Evolutionary conservation across 768 basidiomycete species (phyloP).

Genomic region (Leccinum longicurvipes): DNA sequence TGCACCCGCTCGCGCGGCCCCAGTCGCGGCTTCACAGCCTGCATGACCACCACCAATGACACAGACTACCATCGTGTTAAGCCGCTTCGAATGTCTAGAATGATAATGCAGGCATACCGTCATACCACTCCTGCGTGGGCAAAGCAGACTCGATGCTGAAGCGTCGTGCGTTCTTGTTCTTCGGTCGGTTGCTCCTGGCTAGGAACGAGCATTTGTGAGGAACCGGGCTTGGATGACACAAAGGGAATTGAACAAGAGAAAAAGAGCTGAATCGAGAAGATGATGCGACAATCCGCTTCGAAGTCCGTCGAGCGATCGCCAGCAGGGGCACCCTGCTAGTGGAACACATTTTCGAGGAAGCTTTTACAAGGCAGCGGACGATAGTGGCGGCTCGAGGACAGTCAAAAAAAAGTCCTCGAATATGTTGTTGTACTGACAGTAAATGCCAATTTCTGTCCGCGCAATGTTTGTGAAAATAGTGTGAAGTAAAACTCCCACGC

Average conservation of each 20-base stretch:
- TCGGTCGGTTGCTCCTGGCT: background rate
- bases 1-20: slow-evolving; percentile 79
- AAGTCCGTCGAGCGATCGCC: slow-evolving; percentile 6
- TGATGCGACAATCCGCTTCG: background rate
- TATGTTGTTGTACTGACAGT: background rate
- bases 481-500: slow-evolving; percentile 9
- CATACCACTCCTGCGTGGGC: slow-evolving; percentile 13
- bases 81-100: slow-evolving; percentile 24
- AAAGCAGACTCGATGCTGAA: background rate
- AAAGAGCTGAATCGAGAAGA: background rate
- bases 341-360: background rate
- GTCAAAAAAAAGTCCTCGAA: background rate
- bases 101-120: slow-evolving; percentile 16
- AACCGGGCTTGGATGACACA: background rate
- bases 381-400: background rate
- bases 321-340: background rate
- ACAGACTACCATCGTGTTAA: slow-evolving; percentile 56
- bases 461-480: background rate
- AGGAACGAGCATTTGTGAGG: background rate
- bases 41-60: slow-evolving; percentile 93
- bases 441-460: background rate
- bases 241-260: background rate
- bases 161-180: background rate
- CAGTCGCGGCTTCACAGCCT: slow-evolving; percentile 89
- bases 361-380: background rate